Conservation (phyloP, 305 asterid species). For the Ajuga reptans region DNA sequence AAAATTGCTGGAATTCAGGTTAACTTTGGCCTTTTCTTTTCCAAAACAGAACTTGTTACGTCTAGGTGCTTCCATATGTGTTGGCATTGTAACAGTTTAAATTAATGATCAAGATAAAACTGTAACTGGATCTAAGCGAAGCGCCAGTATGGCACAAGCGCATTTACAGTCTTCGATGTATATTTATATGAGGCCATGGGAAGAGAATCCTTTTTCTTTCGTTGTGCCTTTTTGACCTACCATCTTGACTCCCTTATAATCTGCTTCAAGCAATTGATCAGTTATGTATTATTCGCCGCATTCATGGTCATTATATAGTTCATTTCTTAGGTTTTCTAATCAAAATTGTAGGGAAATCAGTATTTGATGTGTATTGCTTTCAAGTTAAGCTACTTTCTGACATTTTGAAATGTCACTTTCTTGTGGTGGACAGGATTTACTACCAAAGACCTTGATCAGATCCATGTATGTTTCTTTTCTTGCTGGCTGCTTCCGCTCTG, state of each 20-base stretch:
- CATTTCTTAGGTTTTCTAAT: not conserved
- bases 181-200: not conserved
- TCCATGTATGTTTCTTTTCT: constrained; percentile 94
- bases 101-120: not conserved
- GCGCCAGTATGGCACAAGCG: not conserved
- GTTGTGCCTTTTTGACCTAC: not conserved
- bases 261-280: not conserved
- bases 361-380: not conserved
- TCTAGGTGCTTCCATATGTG: not conserved
- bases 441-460: constrained; percentile 53
- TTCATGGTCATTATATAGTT: not conserved
- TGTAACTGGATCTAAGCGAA: not conserved
- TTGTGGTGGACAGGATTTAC: constrained; percentile 46
- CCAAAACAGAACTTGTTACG: not conserved
- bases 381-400: not conserved
- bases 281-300: not conserved
- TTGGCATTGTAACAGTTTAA: not conserved
- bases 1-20: not conserved
- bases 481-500: constrained; percentile 91
- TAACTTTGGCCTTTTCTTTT: not conserved
- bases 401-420: constrained; percentile 7
- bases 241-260: not conserved
- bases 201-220: not conserved
- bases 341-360: not conserved
- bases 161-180: not conserved